phyloP scores from a whole-genome alignment of 1,284 basidiomycete species.

The Cerioporus squamosus region DNA sequence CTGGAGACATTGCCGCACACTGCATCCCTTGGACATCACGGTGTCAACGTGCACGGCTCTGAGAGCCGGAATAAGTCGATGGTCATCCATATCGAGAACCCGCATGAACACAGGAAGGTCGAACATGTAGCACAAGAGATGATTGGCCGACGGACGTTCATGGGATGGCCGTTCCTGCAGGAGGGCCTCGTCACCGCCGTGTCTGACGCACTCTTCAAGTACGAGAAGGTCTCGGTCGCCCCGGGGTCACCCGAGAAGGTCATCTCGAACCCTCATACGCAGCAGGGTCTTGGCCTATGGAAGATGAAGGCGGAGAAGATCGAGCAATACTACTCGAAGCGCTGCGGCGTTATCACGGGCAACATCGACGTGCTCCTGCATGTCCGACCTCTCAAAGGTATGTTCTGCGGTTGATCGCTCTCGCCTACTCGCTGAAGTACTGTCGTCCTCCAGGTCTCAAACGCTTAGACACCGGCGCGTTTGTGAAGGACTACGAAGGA shows the following conservation, averaged over 20 bases:
- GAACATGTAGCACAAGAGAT: conserved; percentile 79
- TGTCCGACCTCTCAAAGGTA: conserved; percentile 87
- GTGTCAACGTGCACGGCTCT: conserved; percentile 92
- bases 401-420: conserved; percentile 20
- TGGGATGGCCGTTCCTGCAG: conserved; percentile 94
- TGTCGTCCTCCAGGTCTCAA: conserved; percentile 69
- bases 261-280: conserved; percentile 73
- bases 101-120: conserved; percentile 68
- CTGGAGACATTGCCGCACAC: conserved; percentile 88
- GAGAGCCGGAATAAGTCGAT: conserved; percentile 94
- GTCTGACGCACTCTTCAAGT: conserved; percentile 88
- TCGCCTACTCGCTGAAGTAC: conserved; percentile 3
- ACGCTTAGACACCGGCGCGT: conserved; percentile 85
- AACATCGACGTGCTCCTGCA: conserved; percentile 82
- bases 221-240: conserved; percentile 71
- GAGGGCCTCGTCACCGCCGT: conserved; percentile 90
- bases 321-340: conserved; percentile 88
- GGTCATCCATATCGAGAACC: conserved; percentile 85
- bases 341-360: conserved; percentile 87
- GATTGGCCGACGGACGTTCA: conserved; percentile 80
- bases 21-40: conserved; percentile 80
- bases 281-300: conserved; percentile 71
- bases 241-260: conserved; percentile 61
- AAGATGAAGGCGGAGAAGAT: conserved; percentile 80
- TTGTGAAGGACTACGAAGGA: conserved; percentile 94